These are phyloP conservation scores for Draba incana DNA, from an alignment of 345 rosid species.

Conservation along the genomic window DNA sequence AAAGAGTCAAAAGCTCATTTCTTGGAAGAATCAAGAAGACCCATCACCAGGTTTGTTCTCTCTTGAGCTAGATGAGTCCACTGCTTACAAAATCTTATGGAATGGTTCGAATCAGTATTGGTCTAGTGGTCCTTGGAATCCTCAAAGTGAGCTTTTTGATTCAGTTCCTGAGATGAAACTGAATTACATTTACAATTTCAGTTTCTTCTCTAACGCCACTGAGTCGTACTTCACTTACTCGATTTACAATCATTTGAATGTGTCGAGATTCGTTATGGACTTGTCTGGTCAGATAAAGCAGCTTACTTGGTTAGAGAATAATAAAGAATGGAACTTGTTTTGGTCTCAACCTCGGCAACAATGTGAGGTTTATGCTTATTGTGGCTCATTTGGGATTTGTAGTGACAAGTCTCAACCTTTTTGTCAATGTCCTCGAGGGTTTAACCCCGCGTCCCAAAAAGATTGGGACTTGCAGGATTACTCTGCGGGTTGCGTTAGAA, in stretches of 20 bases:
- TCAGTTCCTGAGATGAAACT: constrained; percentile 71
- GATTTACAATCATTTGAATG: constrained; percentile 27
- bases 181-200: constrained; percentile 58
- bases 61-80: constrained; percentile 54
- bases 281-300: constrained; percentile 66
- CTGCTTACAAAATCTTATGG: constrained; percentile 58
- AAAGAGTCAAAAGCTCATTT: constrained; percentile 47
- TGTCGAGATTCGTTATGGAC: constrained; percentile 59
- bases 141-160: constrained; percentile 42
- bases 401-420: constrained; percentile 45
- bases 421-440: constrained; percentile 61
- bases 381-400: constrained; percentile 76
- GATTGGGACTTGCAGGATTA: constrained; percentile 60
- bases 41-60: constrained; percentile 81
- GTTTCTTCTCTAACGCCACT: constrained; percentile 42
- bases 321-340: constrained; percentile 59
- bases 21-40: constrained; percentile 66
- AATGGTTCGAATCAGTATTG: constrained; percentile 55
- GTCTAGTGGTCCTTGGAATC: constrained; percentile 74
- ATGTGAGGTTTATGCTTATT: constrained; percentile 69
- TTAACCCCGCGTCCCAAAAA: constrained; percentile 35
- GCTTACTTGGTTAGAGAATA: constrained; percentile 42
- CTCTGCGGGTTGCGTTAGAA: constrained; percentile 68
- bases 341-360: constrained; percentile 75
- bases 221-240: constrained; percentile 72